Base-by-base conservation (phyloP, 305 asterid species). In the Rubia peregrina region DNA sequence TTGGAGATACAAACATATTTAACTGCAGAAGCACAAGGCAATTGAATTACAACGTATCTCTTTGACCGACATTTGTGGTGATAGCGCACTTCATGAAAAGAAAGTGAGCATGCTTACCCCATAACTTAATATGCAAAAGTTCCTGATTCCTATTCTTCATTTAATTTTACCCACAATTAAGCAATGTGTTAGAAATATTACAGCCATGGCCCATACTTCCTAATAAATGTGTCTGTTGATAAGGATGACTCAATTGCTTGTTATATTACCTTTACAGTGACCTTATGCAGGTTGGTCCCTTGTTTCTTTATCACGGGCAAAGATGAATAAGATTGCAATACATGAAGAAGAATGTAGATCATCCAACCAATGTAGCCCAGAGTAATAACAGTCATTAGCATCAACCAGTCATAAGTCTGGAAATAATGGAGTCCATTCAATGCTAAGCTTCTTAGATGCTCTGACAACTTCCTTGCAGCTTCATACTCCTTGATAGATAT, bases 351-450 rank as follows among this genome's bases (percentile, higher is more conserved):
- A 73, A 94, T 84, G 77, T 88, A 94, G 74, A 86, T 74, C 96
- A 94, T 94, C 98, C 99, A 94, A 65, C 99, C 99, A 72, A 91
- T 81, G 80, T 94, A 94, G 78, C 99, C 98, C 65, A 91, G 89
- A 64, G 95, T 85, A 76, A 94, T 85, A 57, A 94, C 85, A 73
- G 89, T 76, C 98, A 94, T 91, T 80, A 94, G 95, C 99, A 82
- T 85, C 73, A 88, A 82, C 99, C 98, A 94, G 81, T 94, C 99
- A 72, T 94, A 94, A 26, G 98, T 91, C 76, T 94, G 98, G 80
- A 87, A 91, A 81, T 94, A 94, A 67, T 89, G 93, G 76, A 94
- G 96, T 81, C 98, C 98, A 71, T 91, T 81, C 42, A 89, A 82
- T 62, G 97, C 94, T 89, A 91, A 80, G 73, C 90, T 85, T 80